These are phyloP conservation scores for Conticribra guillardii DNA, from an alignment of 108 stramenopile genomes.

Conservation along the genomic window DNA sequence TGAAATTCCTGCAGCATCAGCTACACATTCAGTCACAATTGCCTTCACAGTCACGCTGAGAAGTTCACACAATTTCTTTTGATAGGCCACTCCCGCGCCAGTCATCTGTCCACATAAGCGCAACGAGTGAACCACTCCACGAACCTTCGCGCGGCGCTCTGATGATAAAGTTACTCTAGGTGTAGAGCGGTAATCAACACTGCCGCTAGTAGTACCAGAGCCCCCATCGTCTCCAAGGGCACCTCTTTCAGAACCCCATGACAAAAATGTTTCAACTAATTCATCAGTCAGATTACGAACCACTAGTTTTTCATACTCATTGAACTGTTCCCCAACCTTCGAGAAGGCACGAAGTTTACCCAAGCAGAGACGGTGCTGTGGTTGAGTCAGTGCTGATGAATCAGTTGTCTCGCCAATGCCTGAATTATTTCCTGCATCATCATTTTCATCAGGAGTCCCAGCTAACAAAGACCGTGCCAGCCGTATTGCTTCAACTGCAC, in stretches of 20 bases:
- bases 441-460: slow-evolving; percentile 19
- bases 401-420: slow-evolving; percentile 10
- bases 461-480: slow-evolving; percentile 64
- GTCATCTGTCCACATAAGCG: slow-evolving; percentile 47
- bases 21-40: slow-evolving; percentile 87
- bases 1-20: slow-evolving; percentile 43
- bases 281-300: slow-evolving; percentile 77
- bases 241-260: slow-evolving; percentile 54
- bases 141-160: slow-evolving; percentile 38
- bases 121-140: slow-evolving; percentile 64
- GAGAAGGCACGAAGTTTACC: slow-evolving; percentile 61
- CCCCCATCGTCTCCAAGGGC: slow-evolving; percentile 14
- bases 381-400: too few relatives aligned
- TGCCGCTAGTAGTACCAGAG: slow-evolving; percentile 4
- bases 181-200: slow-evolving; percentile 37
- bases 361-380: slow-evolving; percentile 46
- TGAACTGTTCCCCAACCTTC: slow-evolving; percentile 69
- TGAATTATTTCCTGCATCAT: not conserved
- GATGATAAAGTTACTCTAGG: slow-evolving; percentile 40
- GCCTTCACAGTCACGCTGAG: slow-evolving; percentile 88
- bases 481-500: slow-evolving; percentile 78
- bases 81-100: slow-evolving; percentile 55
- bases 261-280: slow-evolving; percentile 81
- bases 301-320: slow-evolving; percentile 84
- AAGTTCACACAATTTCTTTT: slow-evolving; percentile 67